These are phyloP conservation scores for Salvia miltiorrhiza DNA, from an alignment of 257 asterid species.

Conservation along the genomic window DNA sequence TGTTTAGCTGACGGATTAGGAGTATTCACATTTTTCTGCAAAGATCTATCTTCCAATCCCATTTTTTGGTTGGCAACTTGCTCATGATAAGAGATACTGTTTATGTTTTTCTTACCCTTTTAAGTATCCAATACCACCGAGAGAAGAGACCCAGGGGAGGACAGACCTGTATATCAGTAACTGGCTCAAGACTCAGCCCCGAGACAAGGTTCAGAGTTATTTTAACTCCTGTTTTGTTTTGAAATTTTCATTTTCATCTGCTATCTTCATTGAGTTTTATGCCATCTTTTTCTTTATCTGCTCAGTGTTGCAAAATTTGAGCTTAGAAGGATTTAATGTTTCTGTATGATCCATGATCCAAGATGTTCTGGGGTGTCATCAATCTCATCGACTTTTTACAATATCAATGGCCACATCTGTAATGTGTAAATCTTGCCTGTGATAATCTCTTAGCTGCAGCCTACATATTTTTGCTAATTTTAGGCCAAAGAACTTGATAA, in stretches of 20 bases:
- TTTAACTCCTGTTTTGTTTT: neutral
- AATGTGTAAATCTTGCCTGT: constrained; percentile 10
- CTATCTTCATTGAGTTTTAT: neutral
- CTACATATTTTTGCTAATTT: neutral
- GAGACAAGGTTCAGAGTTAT: constrained; percentile 63
- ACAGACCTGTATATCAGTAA: constrained; percentile 70
- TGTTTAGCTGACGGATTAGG: neutral
- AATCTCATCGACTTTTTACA: neutral
- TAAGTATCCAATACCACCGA: constrained; percentile 70
- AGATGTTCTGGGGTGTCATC: neutral
- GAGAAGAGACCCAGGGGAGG: constrained; percentile 72
- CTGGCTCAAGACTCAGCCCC: constrained; percentile 85
- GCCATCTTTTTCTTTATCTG: constrained; percentile 2
- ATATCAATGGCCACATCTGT: neutral
- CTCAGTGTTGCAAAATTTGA: neutral
- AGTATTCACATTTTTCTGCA: neutral
- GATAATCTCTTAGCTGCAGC: neutral
- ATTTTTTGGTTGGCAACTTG: neutral
- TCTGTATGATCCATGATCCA: constrained; percentile 1
- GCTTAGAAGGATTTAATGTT: neutral
- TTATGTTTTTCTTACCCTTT: constrained; percentile 4
- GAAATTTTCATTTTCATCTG: neutral
- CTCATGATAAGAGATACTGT: constrained; percentile 4
- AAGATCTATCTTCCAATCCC: neutral
- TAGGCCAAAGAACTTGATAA: constrained; percentile 1